Base-by-base conservation (phyloP, 2,329 filamentous ascomycete species). In the Trichoderma polysporum region DNA sequence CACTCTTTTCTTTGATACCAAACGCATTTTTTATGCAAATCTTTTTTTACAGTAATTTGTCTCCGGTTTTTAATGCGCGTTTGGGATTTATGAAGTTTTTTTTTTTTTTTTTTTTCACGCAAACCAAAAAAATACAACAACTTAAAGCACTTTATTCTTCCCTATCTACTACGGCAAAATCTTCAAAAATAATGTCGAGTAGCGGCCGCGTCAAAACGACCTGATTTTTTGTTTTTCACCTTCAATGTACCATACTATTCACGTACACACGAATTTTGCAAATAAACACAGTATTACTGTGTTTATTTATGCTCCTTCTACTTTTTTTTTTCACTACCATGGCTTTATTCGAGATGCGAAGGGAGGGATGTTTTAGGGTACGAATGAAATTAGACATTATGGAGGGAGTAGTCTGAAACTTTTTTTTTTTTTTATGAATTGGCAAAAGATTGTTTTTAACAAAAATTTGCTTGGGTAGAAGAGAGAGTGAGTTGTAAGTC, bases 1-100 rank as follows among this genome's bases (percentile, higher is more conserved):
- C 15, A 56, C 37, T 54, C 22, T 50, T 50, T 65, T 66, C 25
- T 39, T 66, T 66, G 53, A 66, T 66, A 66, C 53, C 62, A 66
- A 17, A 35, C 50, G 29, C 49, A 52, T 27, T 56, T 56, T 25
- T 45, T 56, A n/a, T 61, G 50, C 22, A 12, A 27, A 27, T 37
- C 12, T 19, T 22, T 27, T 54, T 33, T 54, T 13, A 19, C 8
- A 54, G n/a, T 47, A 45, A 64, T 45, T 35, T 64, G 60, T 22
- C 50, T 64, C 41, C 50, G 27, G 60, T 47, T 64, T 31, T 64
- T 45, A 47, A 64, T 64, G 27, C 19, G 50, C 41, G 49, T 64
- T 56, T 45, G 35, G 37, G 27, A 53, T 35, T 64, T 35, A 64
- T 56, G 50, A 64, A 47, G 12, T 19, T 9, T 22, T 9, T n/a